Evolutionary conservation across 805 yeast species (phyloP).

Genomic region (Ogataea allantospora): DNA sequence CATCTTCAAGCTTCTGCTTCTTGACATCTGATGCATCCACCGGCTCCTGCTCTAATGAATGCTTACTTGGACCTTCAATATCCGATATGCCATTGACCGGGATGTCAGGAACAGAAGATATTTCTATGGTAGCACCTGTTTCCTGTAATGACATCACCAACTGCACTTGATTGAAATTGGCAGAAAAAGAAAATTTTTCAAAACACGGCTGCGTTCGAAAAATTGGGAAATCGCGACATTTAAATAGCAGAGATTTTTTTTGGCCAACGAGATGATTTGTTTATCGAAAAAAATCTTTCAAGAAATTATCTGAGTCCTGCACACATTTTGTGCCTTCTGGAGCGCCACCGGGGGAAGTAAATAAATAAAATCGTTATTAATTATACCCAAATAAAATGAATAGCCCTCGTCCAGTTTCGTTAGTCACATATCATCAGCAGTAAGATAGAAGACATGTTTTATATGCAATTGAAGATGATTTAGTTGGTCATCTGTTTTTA

Average conservation of each 20-base stretch:
- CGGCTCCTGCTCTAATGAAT: constrained; percentile 11
- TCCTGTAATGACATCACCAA: constrained; percentile 31
- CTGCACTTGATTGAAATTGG: constrained; percentile 16
- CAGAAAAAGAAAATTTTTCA: constrained; percentile 17
- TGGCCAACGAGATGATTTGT: constrained; percentile 9
- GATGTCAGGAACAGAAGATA: constrained; percentile 15
- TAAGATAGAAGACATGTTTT: not conserved
- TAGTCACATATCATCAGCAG: not conserved
- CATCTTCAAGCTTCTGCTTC: constrained; percentile 11
- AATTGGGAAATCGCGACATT: constrained; percentile 25
- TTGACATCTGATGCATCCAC: constrained; percentile 12
- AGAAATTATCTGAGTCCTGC: constrained; percentile 1
- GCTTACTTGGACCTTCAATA: constrained; percentile 12
- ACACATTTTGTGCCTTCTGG: constrained; percentile 1
- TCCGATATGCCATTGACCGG: constrained; percentile 14
- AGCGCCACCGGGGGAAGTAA: constrained; percentile 11
- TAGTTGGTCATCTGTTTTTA: too few species aligned
- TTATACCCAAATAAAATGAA: constrained; percentile 1
- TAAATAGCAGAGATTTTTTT: constrained; percentile 22
- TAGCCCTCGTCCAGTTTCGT: not conserved
- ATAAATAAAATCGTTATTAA: not conserved
- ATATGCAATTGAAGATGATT: too few species aligned
- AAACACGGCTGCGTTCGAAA: constrained; percentile 14
- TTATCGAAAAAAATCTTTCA: constrained; percentile 2
- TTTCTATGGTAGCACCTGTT: constrained; percentile 18